Evolutionary conservation across 352 stramenopile genomes (phyloP).

Genomic region (Globisporangium echinulatum): DNA sequence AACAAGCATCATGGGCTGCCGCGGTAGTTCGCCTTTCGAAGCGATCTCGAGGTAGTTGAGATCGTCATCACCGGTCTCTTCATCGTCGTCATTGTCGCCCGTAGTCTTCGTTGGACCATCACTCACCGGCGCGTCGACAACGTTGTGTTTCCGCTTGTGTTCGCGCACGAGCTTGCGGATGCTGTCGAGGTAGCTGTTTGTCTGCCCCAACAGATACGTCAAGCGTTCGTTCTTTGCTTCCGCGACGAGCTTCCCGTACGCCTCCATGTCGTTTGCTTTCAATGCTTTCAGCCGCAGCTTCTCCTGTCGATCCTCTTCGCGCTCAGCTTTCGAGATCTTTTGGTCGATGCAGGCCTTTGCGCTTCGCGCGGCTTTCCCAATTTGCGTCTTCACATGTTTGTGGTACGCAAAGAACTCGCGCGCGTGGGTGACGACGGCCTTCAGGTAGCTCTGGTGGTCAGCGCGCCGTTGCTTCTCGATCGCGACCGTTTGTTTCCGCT

Average conservation of each 20-base stretch:
- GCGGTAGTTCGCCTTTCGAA: slow-evolving; percentile 75
- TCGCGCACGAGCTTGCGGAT: slow-evolving; percentile 91
- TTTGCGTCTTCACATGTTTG: slow-evolving; percentile 75
- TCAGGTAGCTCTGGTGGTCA: slow-evolving; percentile 75
- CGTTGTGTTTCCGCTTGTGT: slow-evolving; percentile 81
- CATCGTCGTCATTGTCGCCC: slow-evolving; percentile 19
- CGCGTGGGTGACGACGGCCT: slow-evolving; percentile 76
- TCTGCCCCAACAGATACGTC: slow-evolving; percentile 95
- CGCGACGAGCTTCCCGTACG: slow-evolving; percentile 94
- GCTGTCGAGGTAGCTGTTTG: slow-evolving; percentile 94
- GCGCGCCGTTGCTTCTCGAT: slow-evolving; percentile 76
- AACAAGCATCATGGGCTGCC: slow-evolving; percentile 95
- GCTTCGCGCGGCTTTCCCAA: slow-evolving; percentile 56
- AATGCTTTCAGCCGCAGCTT: slow-evolving; percentile 86
- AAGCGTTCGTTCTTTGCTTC: slow-evolving; percentile 97
- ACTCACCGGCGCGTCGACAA: slow-evolving; percentile 22
- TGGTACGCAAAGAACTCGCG: slow-evolving; percentile 84
- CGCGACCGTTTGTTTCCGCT: slow-evolving; percentile 77
- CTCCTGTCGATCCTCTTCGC: slow-evolving; percentile 83
- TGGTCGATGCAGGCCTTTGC: slow-evolving; percentile 79
- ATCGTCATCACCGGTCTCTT: slow-evolving; percentile 55
- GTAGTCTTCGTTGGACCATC: slow-evolving; percentile 1
- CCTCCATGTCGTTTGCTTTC: slow-evolving; percentile 96
- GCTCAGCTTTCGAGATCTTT: slow-evolving; percentile 67
- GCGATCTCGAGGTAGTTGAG: slow-evolving; percentile 83